phyloP scores from a whole-genome alignment of 192 early-diverging fungal genomes.

The Funneliformis mosseae region DNA sequence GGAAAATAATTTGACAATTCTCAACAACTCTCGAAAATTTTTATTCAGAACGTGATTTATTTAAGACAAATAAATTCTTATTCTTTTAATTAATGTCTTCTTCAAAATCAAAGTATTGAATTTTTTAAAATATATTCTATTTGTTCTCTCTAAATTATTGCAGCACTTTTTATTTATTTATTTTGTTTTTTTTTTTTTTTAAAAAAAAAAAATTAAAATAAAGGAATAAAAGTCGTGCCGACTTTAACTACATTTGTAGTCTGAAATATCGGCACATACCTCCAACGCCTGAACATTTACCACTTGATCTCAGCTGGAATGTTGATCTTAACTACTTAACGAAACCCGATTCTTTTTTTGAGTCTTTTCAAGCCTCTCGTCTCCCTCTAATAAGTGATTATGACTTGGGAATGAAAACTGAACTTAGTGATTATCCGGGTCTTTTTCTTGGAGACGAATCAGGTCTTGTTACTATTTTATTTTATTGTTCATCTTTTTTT shows the following conservation, averaged over 20 bases:
- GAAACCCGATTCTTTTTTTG: neutral
- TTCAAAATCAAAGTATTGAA: neutral
- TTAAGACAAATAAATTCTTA: neutral
- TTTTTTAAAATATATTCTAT: neutral
- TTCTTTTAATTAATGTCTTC: neutral
- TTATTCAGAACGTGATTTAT: no score
- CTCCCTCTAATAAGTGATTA: slow-evolving; percentile 16
- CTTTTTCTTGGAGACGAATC: slow-evolving; percentile 23
- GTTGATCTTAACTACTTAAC: slow-evolving; percentile 7
- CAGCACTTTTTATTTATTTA: neutral
- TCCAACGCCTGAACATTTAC: neutral
- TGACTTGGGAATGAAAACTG: slow-evolving; percentile 14
- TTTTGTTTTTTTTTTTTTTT: no score
- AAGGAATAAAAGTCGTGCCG: neutral
- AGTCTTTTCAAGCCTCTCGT: neutral
- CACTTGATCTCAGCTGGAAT: slow-evolving; percentile 6
- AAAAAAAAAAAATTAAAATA: no score
- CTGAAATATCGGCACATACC: slow-evolving; percentile 6
- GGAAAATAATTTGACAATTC: no score
- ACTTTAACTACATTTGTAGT: slow-evolving; percentile 14
- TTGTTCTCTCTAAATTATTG: neutral
- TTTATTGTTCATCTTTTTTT: neutral
- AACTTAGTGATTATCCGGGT: neutral
- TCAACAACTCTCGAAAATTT: no score
- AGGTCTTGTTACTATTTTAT: neutral